Conservation (phyloP, 2,329 filamentous ascomycete species). For the Thielaviopsis ethacetica region DNA sequence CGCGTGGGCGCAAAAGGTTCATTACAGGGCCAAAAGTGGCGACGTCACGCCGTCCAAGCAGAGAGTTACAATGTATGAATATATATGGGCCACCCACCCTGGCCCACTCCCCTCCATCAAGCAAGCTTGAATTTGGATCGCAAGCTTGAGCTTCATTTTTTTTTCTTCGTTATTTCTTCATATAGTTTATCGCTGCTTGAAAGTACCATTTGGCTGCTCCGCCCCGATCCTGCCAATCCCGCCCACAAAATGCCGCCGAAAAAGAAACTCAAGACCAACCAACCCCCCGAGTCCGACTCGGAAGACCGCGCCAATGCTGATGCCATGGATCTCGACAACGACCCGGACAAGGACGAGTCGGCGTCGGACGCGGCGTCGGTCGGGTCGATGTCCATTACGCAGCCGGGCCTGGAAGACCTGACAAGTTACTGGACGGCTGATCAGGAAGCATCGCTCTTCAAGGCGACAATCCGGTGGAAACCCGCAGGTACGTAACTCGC, state of each 20-base stretch:
- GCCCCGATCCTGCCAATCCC: background rate
- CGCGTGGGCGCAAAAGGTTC: background rate
- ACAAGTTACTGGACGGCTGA: slow-evolving; percentile 65
- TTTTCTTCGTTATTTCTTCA: background rate
- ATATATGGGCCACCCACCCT: background rate
- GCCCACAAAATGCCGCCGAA: slow-evolving; percentile 43
- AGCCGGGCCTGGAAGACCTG: slow-evolving; percentile 35
- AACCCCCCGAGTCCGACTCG: slow-evolving; percentile 25
- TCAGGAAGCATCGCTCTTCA: slow-evolving; percentile 83
- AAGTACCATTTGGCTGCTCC: no score
- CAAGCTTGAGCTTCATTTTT: background rate
- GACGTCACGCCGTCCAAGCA: background rate
- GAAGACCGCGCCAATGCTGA: slow-evolving; percentile 41
- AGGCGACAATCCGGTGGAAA: slow-evolving; percentile 86
- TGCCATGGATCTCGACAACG: slow-evolving; percentile 42
- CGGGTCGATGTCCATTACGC: slow-evolving; percentile 5
- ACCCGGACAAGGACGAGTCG: slow-evolving; percentile 16
- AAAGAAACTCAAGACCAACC: slow-evolving; percentile 45
- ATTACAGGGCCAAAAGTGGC: background rate
- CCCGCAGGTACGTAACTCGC: slow-evolving; percentile 52
- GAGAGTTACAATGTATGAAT: background rate
- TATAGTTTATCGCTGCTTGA: background rate
- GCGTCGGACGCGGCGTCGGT: background rate
- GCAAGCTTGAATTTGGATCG: background rate
- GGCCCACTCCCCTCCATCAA: background rate